A percentile compares a stretch with the other conserved stretches of the same genome.
Evolutionary conservation across 2,329 filamentous ascomycete species (phyloP).

Genomic region (Aureobasidium sp.): DNA sequence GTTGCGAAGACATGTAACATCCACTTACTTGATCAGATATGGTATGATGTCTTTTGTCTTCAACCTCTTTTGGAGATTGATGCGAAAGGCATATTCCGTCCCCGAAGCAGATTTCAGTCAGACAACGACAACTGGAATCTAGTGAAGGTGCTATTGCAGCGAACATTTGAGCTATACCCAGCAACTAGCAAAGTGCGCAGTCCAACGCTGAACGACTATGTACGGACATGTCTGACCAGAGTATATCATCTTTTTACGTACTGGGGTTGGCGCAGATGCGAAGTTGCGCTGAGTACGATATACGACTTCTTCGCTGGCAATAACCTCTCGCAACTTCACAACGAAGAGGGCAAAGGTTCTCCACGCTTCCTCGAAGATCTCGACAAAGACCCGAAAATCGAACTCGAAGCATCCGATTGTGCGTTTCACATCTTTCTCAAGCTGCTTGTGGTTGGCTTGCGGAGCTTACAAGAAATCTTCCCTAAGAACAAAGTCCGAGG

Average conservation of each 20-base stretch:
- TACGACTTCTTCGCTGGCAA: constrained; percentile 56
- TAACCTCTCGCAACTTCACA: constrained; percentile 44
- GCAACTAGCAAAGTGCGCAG: constrained; percentile 34
- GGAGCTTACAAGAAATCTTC: constrained; percentile 40
- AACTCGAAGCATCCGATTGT: constrained; percentile 42
- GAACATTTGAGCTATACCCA: constrained; percentile 43
- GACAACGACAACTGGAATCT: constrained; percentile 45
- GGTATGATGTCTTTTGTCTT: constrained; percentile 44
- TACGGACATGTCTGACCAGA: constrained; percentile 45
- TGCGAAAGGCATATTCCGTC: constrained; percentile 39
- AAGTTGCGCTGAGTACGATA: constrained; percentile 44
- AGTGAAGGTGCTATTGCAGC: constrained; percentile 40
- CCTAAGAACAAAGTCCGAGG: constrained; percentile 49
- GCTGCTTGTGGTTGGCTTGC: constrained; percentile 45
- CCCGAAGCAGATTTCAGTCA: constrained; percentile 35
- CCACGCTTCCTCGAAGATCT: constrained; percentile 48
- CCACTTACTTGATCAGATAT: constrained; percentile 31
- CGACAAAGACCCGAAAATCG: constrained; percentile 36
- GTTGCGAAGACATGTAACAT: constrained; percentile 22
- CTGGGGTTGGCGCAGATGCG: constrained; percentile 54
- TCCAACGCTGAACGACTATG: constrained; percentile 48
- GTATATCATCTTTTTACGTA: constrained; percentile 47
- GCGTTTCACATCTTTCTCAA: constrained; percentile 56
- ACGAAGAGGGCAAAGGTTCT: constrained; percentile 47
- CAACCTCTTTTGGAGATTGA: constrained; percentile 51